Conservation (phyloP, 306 rosid genomes). For the Trifolium pratense region DNA sequence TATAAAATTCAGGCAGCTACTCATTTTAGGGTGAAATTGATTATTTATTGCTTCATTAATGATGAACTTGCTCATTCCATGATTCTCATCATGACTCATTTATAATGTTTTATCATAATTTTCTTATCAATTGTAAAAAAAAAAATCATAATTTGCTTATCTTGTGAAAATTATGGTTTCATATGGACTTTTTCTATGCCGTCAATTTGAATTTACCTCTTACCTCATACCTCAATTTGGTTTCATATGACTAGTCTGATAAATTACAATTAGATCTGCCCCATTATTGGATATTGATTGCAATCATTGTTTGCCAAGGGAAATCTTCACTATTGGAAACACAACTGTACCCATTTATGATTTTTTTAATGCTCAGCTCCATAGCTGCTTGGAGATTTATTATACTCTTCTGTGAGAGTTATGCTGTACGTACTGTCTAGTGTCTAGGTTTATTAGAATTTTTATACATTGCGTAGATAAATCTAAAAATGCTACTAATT, state of each 20-base stretch:
- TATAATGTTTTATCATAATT: not conserved
- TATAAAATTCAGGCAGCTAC: constrained; percentile 11
- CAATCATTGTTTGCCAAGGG: not conserved
- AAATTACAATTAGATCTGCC: constrained; percentile 14
- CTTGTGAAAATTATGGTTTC: too few relatives aligned
- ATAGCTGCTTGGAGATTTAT: not conserved
- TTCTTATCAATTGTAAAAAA: too few relatives aligned
- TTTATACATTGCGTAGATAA: too few relatives aligned
- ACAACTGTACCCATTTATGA: not conserved
- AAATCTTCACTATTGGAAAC: not conserved
- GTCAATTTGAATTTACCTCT: not conserved
- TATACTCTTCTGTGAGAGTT: too few relatives aligned
- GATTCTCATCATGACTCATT: constrained; percentile 14
- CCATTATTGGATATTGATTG: constrained; percentile 16
- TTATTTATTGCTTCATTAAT: constrained; percentile 7
- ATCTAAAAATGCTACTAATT: too few relatives aligned
- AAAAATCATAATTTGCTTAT: too few relatives aligned
- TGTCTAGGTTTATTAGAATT: too few relatives aligned
- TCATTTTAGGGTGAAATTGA: constrained; percentile 16
- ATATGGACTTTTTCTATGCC: constrained; percentile 12
- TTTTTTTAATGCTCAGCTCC: not conserved
- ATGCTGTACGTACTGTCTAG: too few relatives aligned
- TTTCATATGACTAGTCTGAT: not conserved
- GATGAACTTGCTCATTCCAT: constrained; percentile 7
- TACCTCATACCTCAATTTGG: too few relatives aligned